These are phyloP conservation scores for Scenedesmus sp. DNA, from an alignment of 163 green algal genomes.

Conservation along the genomic window DNA sequence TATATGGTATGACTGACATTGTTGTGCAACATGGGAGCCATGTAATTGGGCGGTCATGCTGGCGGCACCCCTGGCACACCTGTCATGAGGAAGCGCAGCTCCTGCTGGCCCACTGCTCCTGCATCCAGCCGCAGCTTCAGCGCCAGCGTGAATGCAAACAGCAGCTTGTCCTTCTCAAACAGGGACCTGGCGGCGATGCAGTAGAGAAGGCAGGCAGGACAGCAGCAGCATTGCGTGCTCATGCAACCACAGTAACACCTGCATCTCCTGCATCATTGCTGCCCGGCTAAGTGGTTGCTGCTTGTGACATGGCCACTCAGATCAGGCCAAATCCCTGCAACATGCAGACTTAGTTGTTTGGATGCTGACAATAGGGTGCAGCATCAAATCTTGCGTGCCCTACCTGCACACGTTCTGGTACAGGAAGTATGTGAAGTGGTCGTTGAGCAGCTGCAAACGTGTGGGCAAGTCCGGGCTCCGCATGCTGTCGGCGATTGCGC, in stretches of 20 bases:
- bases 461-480: constrained; percentile 69
- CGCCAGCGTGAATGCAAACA: constrained; percentile 77
- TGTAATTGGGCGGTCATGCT: background rate
- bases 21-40: background rate
- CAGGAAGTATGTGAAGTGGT: constrained; percentile 83
- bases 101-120: constrained; percentile 57
- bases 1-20: background rate
- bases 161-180: constrained; percentile 87
- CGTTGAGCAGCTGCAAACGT: constrained; percentile 74
- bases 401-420: constrained; percentile 86
- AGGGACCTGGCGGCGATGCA: constrained; percentile 60
- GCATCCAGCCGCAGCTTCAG: constrained; percentile 72
- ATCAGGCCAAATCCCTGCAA: too few relatives aligned
- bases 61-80: constrained; percentile 41
- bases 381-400: background rate
- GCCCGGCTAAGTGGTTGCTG: too few relatives aligned
- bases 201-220: background rate
- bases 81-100: constrained; percentile 83
- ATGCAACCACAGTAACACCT: background rate
- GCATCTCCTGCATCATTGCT: too few relatives aligned
- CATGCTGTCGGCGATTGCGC: constrained; percentile 67
- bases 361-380: background rate
- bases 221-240: background rate
- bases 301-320: too few relatives aligned
- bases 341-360: background rate